phyloP scores from a whole-genome alignment of 495 filamentous ascomycete species.

The Thermochaetoides thermophila region DNA sequence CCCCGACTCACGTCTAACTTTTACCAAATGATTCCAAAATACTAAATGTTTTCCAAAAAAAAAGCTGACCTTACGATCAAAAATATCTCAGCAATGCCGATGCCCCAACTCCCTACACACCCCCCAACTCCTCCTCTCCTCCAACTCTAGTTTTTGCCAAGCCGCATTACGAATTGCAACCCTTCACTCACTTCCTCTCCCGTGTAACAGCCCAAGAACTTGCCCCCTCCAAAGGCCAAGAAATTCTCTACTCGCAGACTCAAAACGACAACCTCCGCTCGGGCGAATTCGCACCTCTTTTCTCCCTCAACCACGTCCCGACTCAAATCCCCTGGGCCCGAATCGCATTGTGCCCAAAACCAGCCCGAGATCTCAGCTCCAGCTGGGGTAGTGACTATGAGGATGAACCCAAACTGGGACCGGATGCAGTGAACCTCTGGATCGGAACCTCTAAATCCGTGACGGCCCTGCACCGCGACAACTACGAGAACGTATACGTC shows the following conservation, averaged over 20 bases:
- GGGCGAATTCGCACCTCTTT: slow-evolving; percentile 48
- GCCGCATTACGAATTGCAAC: slow-evolving; percentile 37
- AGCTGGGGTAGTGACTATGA: too few relatives aligned
- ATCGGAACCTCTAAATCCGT: slow-evolving; percentile 50
- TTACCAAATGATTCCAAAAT: too few relatives aligned
- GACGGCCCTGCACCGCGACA: slow-evolving; percentile 61
- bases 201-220: slow-evolving; percentile 18
- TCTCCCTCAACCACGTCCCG: slow-evolving; percentile 38
- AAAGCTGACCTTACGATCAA: not conserved
- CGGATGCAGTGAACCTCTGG: slow-evolving; percentile 73
- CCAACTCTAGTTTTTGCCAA: slow-evolving; percentile 41
- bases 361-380: too few relatives aligned
- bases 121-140: slow-evolving; percentile 16
- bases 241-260: slow-evolving; percentile 41
- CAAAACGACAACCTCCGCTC: slow-evolving; percentile 66
- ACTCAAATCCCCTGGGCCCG: slow-evolving; percentile 48
- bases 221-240: slow-evolving; percentile 5
- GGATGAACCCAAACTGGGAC: too few relatives aligned
- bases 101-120: slow-evolving; percentile 28
- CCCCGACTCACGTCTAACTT: too few relatives aligned
- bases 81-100: slow-evolving; percentile 40
- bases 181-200: slow-evolving; percentile 31
- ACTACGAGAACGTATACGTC: slow-evolving; percentile 71
- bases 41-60: too few relatives aligned
- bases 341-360: slow-evolving; percentile 38